These are phyloP conservation scores for Cyberlindnera mycetangii DNA, from an alignment of 805 yeast genomes.

Conservation along the genomic window DNA sequence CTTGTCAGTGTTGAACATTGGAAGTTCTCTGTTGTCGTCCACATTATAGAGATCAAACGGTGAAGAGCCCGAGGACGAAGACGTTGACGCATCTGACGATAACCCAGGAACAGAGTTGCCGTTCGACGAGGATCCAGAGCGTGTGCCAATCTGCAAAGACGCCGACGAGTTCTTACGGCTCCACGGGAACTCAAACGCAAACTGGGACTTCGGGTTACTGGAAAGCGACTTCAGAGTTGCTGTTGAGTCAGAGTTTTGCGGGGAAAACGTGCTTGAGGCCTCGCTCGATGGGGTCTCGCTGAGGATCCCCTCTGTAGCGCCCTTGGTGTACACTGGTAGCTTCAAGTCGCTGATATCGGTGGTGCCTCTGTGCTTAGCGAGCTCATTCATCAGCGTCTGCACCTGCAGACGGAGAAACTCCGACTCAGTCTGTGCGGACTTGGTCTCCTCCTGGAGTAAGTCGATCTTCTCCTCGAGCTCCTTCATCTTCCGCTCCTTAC, in stretches of 20 bases:
- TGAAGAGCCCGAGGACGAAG: constrained; percentile 27
- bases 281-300: constrained; percentile 13
- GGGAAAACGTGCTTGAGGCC: constrained; percentile 20
- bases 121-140: constrained; percentile 3
- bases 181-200: constrained; percentile 59
- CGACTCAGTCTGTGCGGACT: constrained; percentile 66
- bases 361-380: constrained; percentile 53
- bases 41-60: constrained; percentile 30
- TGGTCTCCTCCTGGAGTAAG: constrained; percentile 66
- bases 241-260: constrained; percentile 15
- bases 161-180: constrained; percentile 27
- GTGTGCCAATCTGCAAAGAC: not conserved
- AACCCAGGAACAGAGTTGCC: constrained; percentile 22
- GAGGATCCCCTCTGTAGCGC: not conserved
- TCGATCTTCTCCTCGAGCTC: constrained; percentile 80
- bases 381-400: constrained; percentile 66
- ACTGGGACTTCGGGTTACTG: constrained; percentile 22
- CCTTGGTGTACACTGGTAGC: constrained; percentile 17
- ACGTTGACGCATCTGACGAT: constrained; percentile 28
- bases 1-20: constrained; percentile 15
- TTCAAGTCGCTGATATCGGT: constrained; percentile 28
- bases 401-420: constrained; percentile 77
- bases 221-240: constrained; percentile 9
- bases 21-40: constrained; percentile 22
- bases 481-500: constrained; percentile 83